These are phyloP conservation scores for Agaricales sp. DNA, from an alignment of 1,284 basidiomycete species.

Conservation along the genomic window DNA sequence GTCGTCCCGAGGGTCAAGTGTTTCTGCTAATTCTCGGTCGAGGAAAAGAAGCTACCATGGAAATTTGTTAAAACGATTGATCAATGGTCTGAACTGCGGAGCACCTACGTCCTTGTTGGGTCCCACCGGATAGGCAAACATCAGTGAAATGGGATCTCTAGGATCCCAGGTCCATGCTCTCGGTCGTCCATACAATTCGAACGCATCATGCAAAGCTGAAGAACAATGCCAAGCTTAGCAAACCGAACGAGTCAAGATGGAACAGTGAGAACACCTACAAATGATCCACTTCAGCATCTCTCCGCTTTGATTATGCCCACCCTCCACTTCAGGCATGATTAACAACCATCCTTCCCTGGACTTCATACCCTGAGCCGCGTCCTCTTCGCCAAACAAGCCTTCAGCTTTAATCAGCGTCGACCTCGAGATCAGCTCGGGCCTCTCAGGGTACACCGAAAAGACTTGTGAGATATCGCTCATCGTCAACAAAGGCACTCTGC, in stretches of 20 bases:
- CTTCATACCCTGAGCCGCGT: slow-evolving; percentile 50
- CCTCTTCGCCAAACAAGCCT: slow-evolving; percentile 71
- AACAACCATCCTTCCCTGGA: slow-evolving; percentile 73
- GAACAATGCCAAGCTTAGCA: slow-evolving; percentile 8
- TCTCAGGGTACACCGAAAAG: slow-evolving; percentile 90
- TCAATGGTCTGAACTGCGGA: slow-evolving; percentile 6
- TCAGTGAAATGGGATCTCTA: slow-evolving; percentile 61
- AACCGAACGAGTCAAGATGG: no score
- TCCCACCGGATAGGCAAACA: slow-evolving; percentile 79
- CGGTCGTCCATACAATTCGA: slow-evolving; percentile 80
- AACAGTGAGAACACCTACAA: slow-evolving; percentile 43
- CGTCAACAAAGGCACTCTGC: slow-evolving; percentile 53
- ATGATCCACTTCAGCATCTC: slow-evolving; percentile 96
- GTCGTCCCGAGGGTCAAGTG: slow-evolving; percentile 71
- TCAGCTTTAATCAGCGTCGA: slow-evolving; percentile 88
- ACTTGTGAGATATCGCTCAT: slow-evolving; percentile 52
- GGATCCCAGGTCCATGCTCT: slow-evolving; percentile 82
- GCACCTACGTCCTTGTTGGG: slow-evolving; percentile 57
- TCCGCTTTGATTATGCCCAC: slow-evolving; percentile 10
- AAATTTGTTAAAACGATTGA: slow-evolving; percentile 3
- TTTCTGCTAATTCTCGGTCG: slow-evolving; percentile 76
- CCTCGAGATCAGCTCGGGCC: slow-evolving; percentile 81
- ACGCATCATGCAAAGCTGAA: slow-evolving; percentile 77
- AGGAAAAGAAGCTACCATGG: slow-evolving; percentile 69
- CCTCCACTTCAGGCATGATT: slow-evolving; percentile 74